Evolutionary conservation across 495 filamentous ascomycete species (phyloP).

Genomic region (Podospora fimiseda): DNA sequence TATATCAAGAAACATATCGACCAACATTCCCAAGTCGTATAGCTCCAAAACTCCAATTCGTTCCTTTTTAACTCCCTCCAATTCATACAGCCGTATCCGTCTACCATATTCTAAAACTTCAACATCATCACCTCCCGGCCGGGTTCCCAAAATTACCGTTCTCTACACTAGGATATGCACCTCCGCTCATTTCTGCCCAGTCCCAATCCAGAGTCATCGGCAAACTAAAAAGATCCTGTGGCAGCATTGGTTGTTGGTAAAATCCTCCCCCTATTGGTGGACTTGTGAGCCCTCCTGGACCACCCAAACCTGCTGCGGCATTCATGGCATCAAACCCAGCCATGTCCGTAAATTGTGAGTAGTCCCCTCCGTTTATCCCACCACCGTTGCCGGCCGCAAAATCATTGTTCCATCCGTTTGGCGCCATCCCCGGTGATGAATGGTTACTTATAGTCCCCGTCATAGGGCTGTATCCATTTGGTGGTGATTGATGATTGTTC

Average conservation of each 20-base stretch:
- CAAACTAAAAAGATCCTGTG: slow-evolving; percentile 95
- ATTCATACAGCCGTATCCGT: background rate
- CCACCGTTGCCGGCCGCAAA: slow-evolving; percentile 17
- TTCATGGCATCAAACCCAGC: slow-evolving; percentile 34
- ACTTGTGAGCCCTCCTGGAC: slow-evolving; percentile 32
- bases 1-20: background rate
- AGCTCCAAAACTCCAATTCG: background rate
- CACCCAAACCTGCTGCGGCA: slow-evolving; percentile 6
- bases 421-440: slow-evolving; percentile 27
- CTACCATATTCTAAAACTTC: background rate
- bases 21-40: background rate
- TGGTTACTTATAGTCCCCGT: slow-evolving; percentile 26
- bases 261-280: slow-evolving; percentile 27
- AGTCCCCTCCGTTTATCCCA: slow-evolving; percentile 23
- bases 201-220: slow-evolving; percentile 98
- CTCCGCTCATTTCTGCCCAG: slow-evolving; percentile 81
- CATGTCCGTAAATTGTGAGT: slow-evolving; percentile 44
- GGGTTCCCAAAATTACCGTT: slow-evolving; percentile 38
- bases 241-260: slow-evolving; percentile 81
- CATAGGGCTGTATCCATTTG: slow-evolving; percentile 32
- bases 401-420: slow-evolving; percentile 27
- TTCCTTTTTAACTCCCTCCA: background rate
- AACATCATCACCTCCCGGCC: background rate
- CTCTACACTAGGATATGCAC: slow-evolving; percentile 46
- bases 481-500: slow-evolving; percentile 33